Conservation (phyloP, 495 filamentous ascomycete genomes). For the Lineolata rhizophorae region DNA sequence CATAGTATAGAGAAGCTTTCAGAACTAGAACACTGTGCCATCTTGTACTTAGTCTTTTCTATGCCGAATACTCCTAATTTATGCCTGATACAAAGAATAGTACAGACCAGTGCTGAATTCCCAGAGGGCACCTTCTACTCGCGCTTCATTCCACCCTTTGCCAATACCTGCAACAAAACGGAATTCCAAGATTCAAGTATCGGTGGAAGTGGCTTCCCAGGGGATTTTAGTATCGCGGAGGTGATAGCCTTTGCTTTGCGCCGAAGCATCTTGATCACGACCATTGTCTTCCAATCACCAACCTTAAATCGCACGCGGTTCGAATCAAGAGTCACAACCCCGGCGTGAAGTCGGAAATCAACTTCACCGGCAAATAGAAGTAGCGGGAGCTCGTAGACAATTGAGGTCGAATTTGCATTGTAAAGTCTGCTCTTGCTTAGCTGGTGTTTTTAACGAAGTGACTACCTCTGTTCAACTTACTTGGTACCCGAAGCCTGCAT, state of each 20-base stretch:
- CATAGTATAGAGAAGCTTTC: too few relatives aligned
- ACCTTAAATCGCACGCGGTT: slow-evolving; percentile 74
- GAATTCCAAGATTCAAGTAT: slow-evolving; percentile 10
- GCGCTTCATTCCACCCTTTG: too few relatives aligned
- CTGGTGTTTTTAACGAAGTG: too few relatives aligned
- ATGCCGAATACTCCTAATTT: too few relatives aligned
- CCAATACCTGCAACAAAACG: too few relatives aligned
- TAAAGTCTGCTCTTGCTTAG: slow-evolving; percentile 53
- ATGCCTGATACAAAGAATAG: too few relatives aligned
- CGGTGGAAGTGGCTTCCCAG: slow-evolving; percentile 4
- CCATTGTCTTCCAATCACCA: slow-evolving; percentile 75
- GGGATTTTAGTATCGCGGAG: slow-evolving; percentile 7
- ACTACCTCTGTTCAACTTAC: too few relatives aligned
- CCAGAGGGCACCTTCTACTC: too few relatives aligned
- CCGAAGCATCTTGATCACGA: slow-evolving; percentile 62
- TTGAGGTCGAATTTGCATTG: slow-evolving; percentile 77
- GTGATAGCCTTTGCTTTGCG: slow-evolving; percentile 12
- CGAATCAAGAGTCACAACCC: slow-evolving; percentile 64
- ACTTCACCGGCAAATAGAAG: slow-evolving; percentile 70
- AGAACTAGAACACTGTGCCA: too few relatives aligned
- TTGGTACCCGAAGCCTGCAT: slow-evolving; percentile 85
- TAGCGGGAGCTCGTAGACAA: slow-evolving; percentile 60
- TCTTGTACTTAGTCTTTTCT: too few relatives aligned
- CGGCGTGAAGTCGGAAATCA: slow-evolving; percentile 70
- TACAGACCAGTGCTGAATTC: too few relatives aligned